Base-by-base conservation (phyloP, 2,329 filamentous ascomycete genomes). In the Apiospora arundinis region DNA sequence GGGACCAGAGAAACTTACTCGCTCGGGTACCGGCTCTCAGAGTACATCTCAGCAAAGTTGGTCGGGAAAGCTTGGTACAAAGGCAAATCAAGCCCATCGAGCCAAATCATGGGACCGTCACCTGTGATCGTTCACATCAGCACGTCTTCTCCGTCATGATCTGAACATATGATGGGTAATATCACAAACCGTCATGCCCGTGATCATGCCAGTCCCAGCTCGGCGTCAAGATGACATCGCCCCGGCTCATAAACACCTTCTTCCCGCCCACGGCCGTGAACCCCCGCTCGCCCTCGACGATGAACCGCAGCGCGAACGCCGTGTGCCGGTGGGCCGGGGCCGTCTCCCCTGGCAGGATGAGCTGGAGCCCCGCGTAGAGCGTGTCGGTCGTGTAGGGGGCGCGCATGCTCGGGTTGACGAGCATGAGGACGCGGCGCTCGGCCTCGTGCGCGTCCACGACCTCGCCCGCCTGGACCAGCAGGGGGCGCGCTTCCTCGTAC, bases 121-220 rank as follows among this genome's bases (percentile, higher is more conserved):
- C 68, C 68, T 70, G 42, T n/a, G 21, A n/a, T 56, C 4, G 14
- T 32, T 28, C 49, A 28, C 12, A 18, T 56, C 5, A 56, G 52
- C 25, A 16, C 42, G 2, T 45, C 14, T 21, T 32, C 2, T n/a
- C n/a, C n/a, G 7, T 11, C 16, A 6, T 18, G 11, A 2, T 9
- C 8, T 5, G 9, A 3, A 14, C 18, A 18, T 18, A 42, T 3
- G 12, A 49, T 18, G 1, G 14, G 18, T 28, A 5, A 23, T 16
- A 40, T 12, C 3, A 49, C 45, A 0, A 21, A 67, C 86, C 85
- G 28, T 89, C 85, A 63, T 89, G 88, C 18, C 87, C 87, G 71
- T 89, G 87, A 73, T 89, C 87, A 71, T 88, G 86, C 82, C 85
- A 89, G 75, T 88, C 85, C 87, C 87, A 88, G 0, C 83, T 85